These are phyloP conservation scores for Cordyceps javanica DNA, from an alignment of 2,329 filamentous ascomycete genomes.

Conservation along the genomic window DNA sequence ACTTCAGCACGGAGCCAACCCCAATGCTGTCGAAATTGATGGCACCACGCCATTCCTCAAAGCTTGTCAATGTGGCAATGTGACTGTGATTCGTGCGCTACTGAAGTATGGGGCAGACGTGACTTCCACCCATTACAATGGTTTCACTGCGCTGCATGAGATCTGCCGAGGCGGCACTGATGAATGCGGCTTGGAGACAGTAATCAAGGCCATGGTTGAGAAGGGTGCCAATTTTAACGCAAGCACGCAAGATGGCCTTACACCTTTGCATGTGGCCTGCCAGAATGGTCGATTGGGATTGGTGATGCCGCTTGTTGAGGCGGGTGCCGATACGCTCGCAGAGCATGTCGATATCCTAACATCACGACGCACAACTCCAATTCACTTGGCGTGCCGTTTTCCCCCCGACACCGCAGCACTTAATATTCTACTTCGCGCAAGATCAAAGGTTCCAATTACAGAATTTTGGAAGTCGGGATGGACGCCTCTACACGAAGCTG, in stretches of 20 bases:
- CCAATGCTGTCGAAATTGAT: neutral
- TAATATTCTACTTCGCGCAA: neutral
- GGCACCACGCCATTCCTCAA: neutral
- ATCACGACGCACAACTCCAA: neutral
- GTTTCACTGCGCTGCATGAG: neutral
- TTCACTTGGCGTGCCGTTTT: neutral
- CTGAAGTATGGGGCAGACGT: neutral
- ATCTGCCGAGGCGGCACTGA: neutral
- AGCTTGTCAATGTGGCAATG: neutral
- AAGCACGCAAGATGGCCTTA: neutral
- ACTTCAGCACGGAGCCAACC: neutral
- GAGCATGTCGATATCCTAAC: neutral
- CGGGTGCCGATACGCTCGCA: neutral
- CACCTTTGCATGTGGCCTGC: neutral
- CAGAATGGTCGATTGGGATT: no score
- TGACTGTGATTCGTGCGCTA: neutral
- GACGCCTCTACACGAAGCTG: conserved; percentile 4
- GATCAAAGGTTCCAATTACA: neutral
- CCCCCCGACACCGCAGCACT: neutral
- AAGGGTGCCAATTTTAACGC: neutral
- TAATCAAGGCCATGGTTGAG: neutral
- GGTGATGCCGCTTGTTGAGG: neutral
- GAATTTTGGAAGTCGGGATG: neutral
- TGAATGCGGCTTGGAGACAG: neutral
- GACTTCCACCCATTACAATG: neutral